Conservation (phyloP, 2,329 filamentous ascomycete species). For the Cladosporium sp. region DNA sequence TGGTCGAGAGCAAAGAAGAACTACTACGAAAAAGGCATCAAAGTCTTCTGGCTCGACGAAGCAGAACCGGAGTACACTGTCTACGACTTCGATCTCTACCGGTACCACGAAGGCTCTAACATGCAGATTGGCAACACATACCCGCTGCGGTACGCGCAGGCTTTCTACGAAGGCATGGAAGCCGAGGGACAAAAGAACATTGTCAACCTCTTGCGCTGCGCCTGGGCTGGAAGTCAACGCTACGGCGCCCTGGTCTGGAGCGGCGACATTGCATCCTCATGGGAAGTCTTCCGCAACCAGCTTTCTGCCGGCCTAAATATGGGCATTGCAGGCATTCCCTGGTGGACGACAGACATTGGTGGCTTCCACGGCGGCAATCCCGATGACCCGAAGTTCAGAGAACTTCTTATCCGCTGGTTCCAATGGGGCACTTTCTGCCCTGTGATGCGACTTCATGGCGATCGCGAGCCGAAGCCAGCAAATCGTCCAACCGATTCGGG, state of each 20-base stretch:
- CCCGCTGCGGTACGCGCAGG: constrained; percentile 54
- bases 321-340: constrained; percentile 60
- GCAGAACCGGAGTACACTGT: constrained; percentile 62
- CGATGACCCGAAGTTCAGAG: constrained; percentile 52
- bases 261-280: constrained; percentile 63
- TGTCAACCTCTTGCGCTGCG: constrained; percentile 57
- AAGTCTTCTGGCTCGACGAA: constrained; percentile 65
- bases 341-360: constrained; percentile 69
- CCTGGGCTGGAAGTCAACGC: constrained; percentile 58
- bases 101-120: constrained; percentile 55
- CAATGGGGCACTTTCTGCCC: constrained; percentile 66
- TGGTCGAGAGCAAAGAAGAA: constrained; percentile 58
- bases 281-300: constrained; percentile 57
- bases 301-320: constrained; percentile 62
- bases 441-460: constrained; percentile 64
- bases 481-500: constrained; percentile 36
- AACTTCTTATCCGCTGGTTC: constrained; percentile 65
- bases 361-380: constrained; percentile 65
- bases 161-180: constrained; percentile 57
- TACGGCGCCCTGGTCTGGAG: constrained; percentile 64
- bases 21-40: constrained; percentile 60
- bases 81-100: constrained; percentile 65
- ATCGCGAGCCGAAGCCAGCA: constrained; percentile 55
- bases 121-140: constrained; percentile 58
- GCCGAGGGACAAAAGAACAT: constrained; percentile 52